These are phyloP conservation scores for Myxozyma melibiosi DNA, from an alignment of 805 yeast genomes.

Conservation along the genomic window DNA sequence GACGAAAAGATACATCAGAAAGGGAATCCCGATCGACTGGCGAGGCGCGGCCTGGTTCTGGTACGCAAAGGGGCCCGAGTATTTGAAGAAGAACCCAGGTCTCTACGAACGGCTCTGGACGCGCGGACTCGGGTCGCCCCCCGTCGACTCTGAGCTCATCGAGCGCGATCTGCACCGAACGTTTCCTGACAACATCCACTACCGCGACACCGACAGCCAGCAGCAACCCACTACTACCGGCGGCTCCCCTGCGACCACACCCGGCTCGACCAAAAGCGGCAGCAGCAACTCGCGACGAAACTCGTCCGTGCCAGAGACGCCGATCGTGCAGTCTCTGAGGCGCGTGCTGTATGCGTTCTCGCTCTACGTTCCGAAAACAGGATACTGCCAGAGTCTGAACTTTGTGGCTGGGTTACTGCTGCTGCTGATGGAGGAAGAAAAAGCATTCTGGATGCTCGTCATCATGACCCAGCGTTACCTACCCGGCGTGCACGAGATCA, in stretches of 20 bases:
- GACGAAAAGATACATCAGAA: constrained; percentile 76
- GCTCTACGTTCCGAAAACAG: constrained; percentile 81
- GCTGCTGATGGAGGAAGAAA: constrained; percentile 85
- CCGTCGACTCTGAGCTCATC: constrained; percentile 84
- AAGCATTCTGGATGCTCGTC: constrained; percentile 93
- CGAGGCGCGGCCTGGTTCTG: constrained; percentile 96
- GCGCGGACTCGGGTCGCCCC: constrained; percentile 56
- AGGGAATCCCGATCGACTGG: constrained; percentile 97
- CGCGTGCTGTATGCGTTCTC: constrained; percentile 84
- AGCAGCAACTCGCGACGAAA: constrained; percentile 9
- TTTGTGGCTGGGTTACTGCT: constrained; percentile 86
- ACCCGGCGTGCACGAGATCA: constrained; percentile 89
- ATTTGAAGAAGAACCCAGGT: constrained; percentile 56
- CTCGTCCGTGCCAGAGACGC: constrained; percentile 53
- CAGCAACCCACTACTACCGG: constrained; percentile 27
- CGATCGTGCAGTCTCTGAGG: constrained; percentile 69
- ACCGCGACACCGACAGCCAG: constrained; percentile 49
- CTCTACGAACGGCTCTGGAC: constrained; percentile 69
- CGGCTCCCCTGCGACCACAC: constrained; percentile 9
- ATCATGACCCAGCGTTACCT: constrained; percentile 81
- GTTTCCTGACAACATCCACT: constrained; percentile 88
- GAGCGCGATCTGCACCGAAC: constrained; percentile 93
- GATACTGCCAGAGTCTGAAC: constrained; percentile 94
- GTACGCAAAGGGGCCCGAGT: constrained; percentile 82
- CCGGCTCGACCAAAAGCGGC: constrained; percentile 1